Percentiles rank a stretch among this genome's conserved stretches.
Evolutionary conservation across 768 basidiomycete genomes (phyloP).

Genomic region (Galerina marginata): DNA sequence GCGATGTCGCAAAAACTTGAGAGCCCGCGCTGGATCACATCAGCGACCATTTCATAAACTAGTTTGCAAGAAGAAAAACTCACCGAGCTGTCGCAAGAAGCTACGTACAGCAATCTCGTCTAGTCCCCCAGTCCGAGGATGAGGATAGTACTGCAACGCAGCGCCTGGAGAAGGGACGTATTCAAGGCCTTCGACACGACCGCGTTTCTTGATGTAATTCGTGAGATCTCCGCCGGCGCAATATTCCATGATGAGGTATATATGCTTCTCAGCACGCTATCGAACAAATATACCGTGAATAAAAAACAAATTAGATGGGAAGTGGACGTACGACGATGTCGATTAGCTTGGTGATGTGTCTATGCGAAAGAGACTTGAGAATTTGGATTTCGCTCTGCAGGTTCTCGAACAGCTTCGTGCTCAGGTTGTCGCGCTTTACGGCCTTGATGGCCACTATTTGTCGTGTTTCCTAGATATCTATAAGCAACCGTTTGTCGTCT

Average conservation of each 20-base stretch:
- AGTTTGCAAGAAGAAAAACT: slow-evolving; percentile 27
- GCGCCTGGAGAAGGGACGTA: slow-evolving; percentile 74
- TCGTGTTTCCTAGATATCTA: slow-evolving; percentile 65
- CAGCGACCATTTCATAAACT: not conserved
- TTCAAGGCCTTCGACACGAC: slow-evolving; percentile 87
- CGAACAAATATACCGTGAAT: not conserved
- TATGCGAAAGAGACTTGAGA: slow-evolving; percentile 89
- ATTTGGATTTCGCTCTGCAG: slow-evolving; percentile 98
- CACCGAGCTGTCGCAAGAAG: slow-evolving; percentile 90
- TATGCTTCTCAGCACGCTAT: slow-evolving; percentile 75
- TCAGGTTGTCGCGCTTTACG: slow-evolving; percentile 86
- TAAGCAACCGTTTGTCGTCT: not conserved
- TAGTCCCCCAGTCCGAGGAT: slow-evolving; percentile 89
- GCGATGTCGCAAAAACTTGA: slow-evolving; percentile 88
- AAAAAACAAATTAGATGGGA: not conserved
- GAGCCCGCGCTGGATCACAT: slow-evolving; percentile 73
- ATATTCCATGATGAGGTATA: slow-evolving; percentile 97
- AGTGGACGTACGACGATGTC: slow-evolving; percentile 79
- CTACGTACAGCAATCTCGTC: slow-evolving; percentile 90
- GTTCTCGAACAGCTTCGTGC: slow-evolving; percentile 93
- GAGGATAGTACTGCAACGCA: slow-evolving; percentile 84
- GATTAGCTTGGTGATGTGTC: slow-evolving; percentile 90
- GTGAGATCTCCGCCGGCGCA: slow-evolving; percentile 96
- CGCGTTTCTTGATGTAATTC: slow-evolving; percentile 97
- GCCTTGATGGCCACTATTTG: slow-evolving; percentile 92